phyloP scores from a whole-genome alignment of 2,329 filamentous ascomycete species.

The Colletotrichum sp. region DNA sequence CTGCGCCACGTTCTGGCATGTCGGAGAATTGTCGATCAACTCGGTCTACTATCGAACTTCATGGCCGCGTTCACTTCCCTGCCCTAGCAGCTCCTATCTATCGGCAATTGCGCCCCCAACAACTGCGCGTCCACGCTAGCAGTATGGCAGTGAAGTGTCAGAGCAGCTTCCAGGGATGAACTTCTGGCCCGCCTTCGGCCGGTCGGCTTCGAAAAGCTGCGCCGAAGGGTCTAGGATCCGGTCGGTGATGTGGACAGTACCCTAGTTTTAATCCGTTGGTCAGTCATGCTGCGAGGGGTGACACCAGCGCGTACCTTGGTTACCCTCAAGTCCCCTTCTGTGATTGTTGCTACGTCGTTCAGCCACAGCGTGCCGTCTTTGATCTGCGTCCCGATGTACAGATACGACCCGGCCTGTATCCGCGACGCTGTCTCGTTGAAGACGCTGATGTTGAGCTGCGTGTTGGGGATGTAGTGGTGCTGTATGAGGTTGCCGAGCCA shows the following conservation, averaged over 20 bases:
- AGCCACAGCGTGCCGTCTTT: constrained; percentile 22
- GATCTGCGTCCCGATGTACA: constrained; percentile 27
- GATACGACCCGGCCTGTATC: constrained; percentile 28
- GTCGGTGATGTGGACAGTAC: constrained; percentile 29
- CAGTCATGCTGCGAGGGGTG: neutral
- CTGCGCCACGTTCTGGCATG: neutral
- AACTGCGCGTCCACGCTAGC: constrained; percentile 8
- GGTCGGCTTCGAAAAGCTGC: constrained; percentile 28
- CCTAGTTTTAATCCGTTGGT: constrained; percentile 7
- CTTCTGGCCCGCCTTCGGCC: constrained; percentile 23
- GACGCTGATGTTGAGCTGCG: constrained; percentile 19
- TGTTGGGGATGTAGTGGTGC: constrained; percentile 30
- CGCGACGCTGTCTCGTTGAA: constrained; percentile 27
- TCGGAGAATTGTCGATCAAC: neutral
- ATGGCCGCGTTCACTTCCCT: neutral
- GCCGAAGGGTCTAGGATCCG: constrained; percentile 28
- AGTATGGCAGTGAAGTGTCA: constrained; percentile 28
- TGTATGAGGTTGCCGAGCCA: constrained; percentile 30
- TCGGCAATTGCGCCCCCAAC: neutral
- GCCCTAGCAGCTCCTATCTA: neutral
- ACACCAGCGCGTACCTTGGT: neutral
- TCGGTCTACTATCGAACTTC: neutral
- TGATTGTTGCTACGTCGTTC: constrained; percentile 26
- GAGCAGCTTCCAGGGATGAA: constrained; percentile 32
- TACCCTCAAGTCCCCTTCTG: neutral